Base-by-base conservation (phyloP, 257 asterid genomes). In the Forsythia suspensa region DNA sequence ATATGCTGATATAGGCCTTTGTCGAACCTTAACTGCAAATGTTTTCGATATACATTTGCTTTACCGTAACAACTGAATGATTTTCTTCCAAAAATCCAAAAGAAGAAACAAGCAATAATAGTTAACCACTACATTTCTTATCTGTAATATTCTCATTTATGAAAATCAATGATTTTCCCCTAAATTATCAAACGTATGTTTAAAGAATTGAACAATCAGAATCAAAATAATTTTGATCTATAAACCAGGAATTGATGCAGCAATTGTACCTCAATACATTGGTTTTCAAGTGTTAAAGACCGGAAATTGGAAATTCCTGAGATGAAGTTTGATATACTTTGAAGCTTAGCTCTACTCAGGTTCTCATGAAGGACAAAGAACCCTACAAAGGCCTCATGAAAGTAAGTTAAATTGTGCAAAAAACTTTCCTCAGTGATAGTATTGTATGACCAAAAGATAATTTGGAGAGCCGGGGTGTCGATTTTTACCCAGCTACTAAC, bases 261-360 rank as follows among this genome's bases (percentile, higher is more conserved):
- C 59, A 51, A 51, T 13, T 51, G 24, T 83, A 90, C 98, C 95
- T 94, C 94, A 73, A 92, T 83, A 72, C 90, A 90, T 55, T 84
- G 85, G 76, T 82, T 83, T 78, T 86, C 96, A 39, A 90, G 90
- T 1, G 89, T 80, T 79, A 94, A 82, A 42, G 83, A 82, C 48
- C 74, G 89, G 76, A 92, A 92, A 76, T 61, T 71, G 12, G 92
- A 93, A 46, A 92, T 83, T 57, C 92, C 96, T 7, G 88, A 77
- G 16, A 94, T 78, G 61, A 94, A 90, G 78, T 85, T 81, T 10
- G 83, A 87, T 4, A 87, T 84, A 29, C 96, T 91, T 7, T n/a
- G 72, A 37, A 84, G 80, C 87, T 92, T 91, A 12, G 85, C 73
- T 0, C 82, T 81, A 69, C 81, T 86, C 2, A 85, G 75, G 24